Base-by-base conservation (phyloP, 2,329 filamentous ascomycete genomes). In the Stagonosporopsis cucurbitacearum region DNA sequence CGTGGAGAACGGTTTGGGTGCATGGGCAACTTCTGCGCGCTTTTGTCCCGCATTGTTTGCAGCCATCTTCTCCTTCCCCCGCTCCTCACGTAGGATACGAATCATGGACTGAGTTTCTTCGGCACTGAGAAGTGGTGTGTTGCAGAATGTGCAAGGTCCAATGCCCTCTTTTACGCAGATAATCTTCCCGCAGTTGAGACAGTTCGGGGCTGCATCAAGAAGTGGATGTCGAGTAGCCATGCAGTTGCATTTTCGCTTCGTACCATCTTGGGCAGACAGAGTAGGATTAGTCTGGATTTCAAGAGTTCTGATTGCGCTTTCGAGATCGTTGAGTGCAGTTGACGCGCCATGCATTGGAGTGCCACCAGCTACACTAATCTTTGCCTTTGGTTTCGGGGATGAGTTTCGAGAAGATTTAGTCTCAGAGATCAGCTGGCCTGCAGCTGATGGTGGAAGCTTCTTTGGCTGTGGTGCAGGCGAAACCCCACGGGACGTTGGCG, bases 131-230 rank as follows among this genome's bases (percentile, higher is more conserved):
- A 99, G 80, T 0, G 91, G 86, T 0, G 84, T 82, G 0, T 87
- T 87, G 78, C 95, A 99, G 70, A 91, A 97, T 0, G 94, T 97
- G 75, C 95, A 99, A 0, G 94, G 94, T 0, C 94, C 94, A 0
- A 98, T 82, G 0, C 95, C 95, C 76, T 99, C 93, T 69, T 95
- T 93, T 22, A 96, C 86, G 73, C 95, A 99, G 50, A 98, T 88
- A 12, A 99, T 92, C 74, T 98, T 98, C 56, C 95, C 95, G 68
- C 95, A 99, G 40, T 84, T 88, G 15, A 96, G 79, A 72, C 95
- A 99, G 73, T 98, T 99, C 0, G 95, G 95, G 0, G 93, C 92
- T 0, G 94, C 92, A n/a, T 86, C 86, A 40, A 97, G 88, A 2
- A 98, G 84, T 0, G 94, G 91, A 74, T 99, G 95, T 1, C 91